A percentile compares a stretch with the other conserved stretches of the same genome.
phyloP scores from a whole-genome alignment of 257 asterid species.

The Forsythia suspensa region DNA sequence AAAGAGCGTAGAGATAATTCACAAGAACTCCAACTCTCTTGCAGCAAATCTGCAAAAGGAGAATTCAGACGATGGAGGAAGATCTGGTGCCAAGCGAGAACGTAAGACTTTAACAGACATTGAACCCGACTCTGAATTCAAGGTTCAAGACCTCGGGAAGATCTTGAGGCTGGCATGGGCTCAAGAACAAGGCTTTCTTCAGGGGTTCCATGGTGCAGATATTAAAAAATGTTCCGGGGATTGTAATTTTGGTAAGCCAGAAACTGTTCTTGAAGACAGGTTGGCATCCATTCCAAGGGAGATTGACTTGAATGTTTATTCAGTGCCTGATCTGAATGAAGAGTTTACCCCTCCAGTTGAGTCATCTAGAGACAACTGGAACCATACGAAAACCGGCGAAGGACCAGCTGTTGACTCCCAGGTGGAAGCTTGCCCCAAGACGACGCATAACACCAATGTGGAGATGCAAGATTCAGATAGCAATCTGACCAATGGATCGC shows the following conservation, averaged over 20 bases:
- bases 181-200: slow-evolving; percentile 57
- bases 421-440: slow-evolving; percentile 50
- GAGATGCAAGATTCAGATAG: slow-evolving; percentile 84
- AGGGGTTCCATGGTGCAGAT: slow-evolving; percentile 48
- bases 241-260: slow-evolving; percentile 30
- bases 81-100: slow-evolving; percentile 49
- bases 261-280: slow-evolving; percentile 38
- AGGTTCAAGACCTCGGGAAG: slow-evolving; percentile 85
- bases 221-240: slow-evolving; percentile 37
- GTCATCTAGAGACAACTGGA: slow-evolving; percentile 66
- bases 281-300: slow-evolving; percentile 55
- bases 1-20: slow-evolving; percentile 63
- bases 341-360: slow-evolving; percentile 71
- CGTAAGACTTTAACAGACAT: slow-evolving; percentile 37
- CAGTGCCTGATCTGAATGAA: slow-evolving; percentile 83
- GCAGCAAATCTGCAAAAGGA: slow-evolving; percentile 41
- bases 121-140: slow-evolving; percentile 71
- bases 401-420: slow-evolving; percentile 59
- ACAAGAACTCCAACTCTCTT: slow-evolving; percentile 36
- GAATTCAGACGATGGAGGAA: slow-evolving; percentile 50
- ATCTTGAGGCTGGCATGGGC: slow-evolving; percentile 65
- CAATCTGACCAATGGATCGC: slow-evolving; percentile 80
- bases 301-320: slow-evolving; percentile 73
- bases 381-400: slow-evolving; percentile 48
- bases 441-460: slow-evolving; percentile 43